phyloP scores from a whole-genome alignment of 75 land plant genomes.

The Gnetum montanum region DNA sequence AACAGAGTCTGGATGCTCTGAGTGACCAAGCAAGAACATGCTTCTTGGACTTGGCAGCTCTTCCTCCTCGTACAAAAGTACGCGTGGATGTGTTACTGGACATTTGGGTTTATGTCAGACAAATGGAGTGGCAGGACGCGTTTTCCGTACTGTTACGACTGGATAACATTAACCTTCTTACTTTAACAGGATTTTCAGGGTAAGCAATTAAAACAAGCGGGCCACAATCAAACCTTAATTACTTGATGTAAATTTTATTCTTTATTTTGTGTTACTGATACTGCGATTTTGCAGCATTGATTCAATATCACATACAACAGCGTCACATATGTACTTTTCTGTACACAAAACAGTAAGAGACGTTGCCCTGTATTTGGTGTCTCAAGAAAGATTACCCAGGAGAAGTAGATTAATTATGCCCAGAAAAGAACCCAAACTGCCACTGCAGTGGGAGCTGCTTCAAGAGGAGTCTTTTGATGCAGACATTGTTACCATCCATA shows the following conservation, averaged over 20 bases:
- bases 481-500: conserved; percentile 46
- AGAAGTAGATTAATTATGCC: conserved; percentile 43
- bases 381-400: conserved; percentile 9
- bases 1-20: conserved; percentile 26
- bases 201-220: neutral
- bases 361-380: conserved; percentile 33
- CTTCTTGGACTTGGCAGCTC: conserved; percentile 46
- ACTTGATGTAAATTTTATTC: neutral
- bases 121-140: conserved; percentile 40
- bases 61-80: conserved; percentile 48
- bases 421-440: conserved; percentile 29
- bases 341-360: conserved; percentile 55
- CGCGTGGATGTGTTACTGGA: conserved; percentile 41
- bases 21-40: conserved; percentile 25
- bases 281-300: neutral
- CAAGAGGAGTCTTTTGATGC: conserved; percentile 32
- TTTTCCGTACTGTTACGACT: conserved; percentile 42
- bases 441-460: conserved; percentile 45
- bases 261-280: neutral
- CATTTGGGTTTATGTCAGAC: conserved; percentile 47
- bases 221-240: too few relatives aligned
- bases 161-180: conserved; percentile 36
- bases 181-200: conserved; percentile 25
- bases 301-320: conserved; percentile 12
- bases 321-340: conserved; percentile 29